Evolutionary conservation across 305 asterid species (phyloP), one percentile per base, ranked within the genome.

Genomic region (Andrographis paniculata): DNA sequence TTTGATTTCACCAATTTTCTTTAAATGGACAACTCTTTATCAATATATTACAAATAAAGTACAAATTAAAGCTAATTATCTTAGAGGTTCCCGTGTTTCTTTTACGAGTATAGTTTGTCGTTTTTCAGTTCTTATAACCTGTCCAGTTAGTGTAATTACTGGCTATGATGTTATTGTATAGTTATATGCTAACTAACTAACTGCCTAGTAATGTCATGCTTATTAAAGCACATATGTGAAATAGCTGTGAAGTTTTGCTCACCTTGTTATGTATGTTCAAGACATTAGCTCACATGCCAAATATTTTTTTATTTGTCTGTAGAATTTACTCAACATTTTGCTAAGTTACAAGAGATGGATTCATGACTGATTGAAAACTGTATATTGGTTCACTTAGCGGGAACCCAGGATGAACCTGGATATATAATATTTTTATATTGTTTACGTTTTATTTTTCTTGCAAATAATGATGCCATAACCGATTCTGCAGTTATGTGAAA

Each of bases 401-500:
- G 33, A 27, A 27, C 33, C n/a, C n/a, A n/a, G n/a, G n/a, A n/a
- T 27, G 31, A 4, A 21, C 37, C 17, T 23, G 14, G 17, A 48
- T 17, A 38, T 52, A 36, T 20, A 37, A 31, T 54, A 28, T 48
- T 42, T 11, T 33, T 33, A 33, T 33, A 33, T 48, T 16, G 14
- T 61, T 37, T 60, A 53, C 49, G 35, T 7, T 56, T 20, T 13
- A 48, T 40, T n/a, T 27, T 33, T 53, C 18, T 27, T 50, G 23
- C 20, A 24, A 37, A 44, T 33, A 59, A 36, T 62, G 39, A 58
- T 62, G 10, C 19, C 8, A 17, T 47, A 45, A 21, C 33, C 16
- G 45, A 20, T 60, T 58, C 57, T 62, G 74, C 87, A 91, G 99
- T 55, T 84, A 75, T 43, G 79, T 91, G 60, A 75, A 74, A 77